These are phyloP conservation scores for Myxozyma vanderwaltii DNA, from an alignment of 805 yeast species.

Conservation along the genomic window DNA sequence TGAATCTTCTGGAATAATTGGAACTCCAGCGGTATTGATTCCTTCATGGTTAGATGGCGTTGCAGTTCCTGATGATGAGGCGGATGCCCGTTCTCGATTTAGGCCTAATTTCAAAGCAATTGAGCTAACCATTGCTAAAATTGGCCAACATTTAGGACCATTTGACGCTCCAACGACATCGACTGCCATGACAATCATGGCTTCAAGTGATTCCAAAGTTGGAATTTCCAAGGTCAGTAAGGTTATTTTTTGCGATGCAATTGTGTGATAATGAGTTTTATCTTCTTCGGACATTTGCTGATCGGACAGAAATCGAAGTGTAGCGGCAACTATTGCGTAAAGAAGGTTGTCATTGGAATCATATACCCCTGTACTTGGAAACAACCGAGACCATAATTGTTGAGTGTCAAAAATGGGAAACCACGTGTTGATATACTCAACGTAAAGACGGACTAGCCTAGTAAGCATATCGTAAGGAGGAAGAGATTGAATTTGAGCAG, in stretches of 20 bases:
- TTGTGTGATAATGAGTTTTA: conserved; percentile 24
- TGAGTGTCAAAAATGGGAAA: conserved; percentile 70
- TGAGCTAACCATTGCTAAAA: conserved; percentile 36
- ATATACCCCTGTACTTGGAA: not conserved
- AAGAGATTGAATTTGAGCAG: not conserved
- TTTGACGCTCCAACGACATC: conserved; percentile 38
- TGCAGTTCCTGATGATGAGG: not conserved
- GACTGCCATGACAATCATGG: conserved; percentile 35
- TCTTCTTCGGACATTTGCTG: conserved; percentile 13
- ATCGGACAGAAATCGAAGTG: conserved; percentile 32
- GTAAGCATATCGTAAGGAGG: conserved; percentile 25
- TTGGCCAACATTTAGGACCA: conserved; percentile 40
- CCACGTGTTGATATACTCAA: conserved; percentile 76
- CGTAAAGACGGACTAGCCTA: conserved; percentile 66
- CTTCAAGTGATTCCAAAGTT: conserved; percentile 36
- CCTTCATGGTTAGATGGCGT: conserved; percentile 8
- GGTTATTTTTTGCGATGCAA: conserved; percentile 34
- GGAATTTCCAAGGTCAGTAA: conserved; percentile 34
- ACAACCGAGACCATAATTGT: conserved; percentile 14
- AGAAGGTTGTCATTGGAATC: conserved; percentile 21
- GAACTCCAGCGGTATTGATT: conserved; percentile 15
- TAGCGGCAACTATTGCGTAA: conserved; percentile 34
- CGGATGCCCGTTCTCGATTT: conserved; percentile 19
- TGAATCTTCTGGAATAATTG: conserved; percentile 24
- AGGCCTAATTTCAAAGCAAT: conserved; percentile 32